phyloP scores from a whole-genome alignment of 2,329 filamentous ascomycete species.

The Cadophora gregata region DNA sequence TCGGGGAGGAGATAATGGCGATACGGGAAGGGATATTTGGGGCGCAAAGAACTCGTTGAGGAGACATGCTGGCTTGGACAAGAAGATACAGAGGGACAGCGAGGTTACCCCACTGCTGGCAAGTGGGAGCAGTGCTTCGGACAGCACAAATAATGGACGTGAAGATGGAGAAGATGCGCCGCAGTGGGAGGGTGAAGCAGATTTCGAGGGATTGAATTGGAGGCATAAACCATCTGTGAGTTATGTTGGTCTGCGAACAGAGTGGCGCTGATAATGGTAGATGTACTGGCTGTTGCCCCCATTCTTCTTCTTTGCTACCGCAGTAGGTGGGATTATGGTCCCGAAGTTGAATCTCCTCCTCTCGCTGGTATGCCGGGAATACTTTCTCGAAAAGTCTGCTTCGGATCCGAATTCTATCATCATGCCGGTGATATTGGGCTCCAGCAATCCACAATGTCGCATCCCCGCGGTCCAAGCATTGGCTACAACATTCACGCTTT shows the following conservation, averaged over 20 bases:
- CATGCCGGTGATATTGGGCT: constrained; percentile 69
- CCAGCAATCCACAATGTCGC: constrained; percentile 79
- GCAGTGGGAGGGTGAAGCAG: constrained; percentile 57
- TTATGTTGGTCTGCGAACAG: neutral
- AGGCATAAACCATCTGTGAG: constrained; percentile 66
- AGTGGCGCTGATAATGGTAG: constrained; percentile 51
- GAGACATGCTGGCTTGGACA: constrained; percentile 31
- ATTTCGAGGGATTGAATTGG: constrained; percentile 67
- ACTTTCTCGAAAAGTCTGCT: constrained; percentile 72
- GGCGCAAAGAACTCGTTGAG: constrained; percentile 38
- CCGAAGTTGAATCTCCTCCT: constrained; percentile 89
- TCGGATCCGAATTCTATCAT: constrained; percentile 64
- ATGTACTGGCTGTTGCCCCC: constrained; percentile 84
- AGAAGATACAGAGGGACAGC: constrained; percentile 14
- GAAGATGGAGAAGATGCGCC: constrained; percentile 21
- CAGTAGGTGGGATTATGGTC: constrained; percentile 84
- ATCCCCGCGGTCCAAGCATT: constrained; percentile 78
- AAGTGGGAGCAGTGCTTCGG: constrained; percentile 27
- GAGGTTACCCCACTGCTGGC: constrained; percentile 38
- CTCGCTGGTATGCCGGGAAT: constrained; percentile 80
- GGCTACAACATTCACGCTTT: constrained; percentile 79
- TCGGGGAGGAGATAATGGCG: constrained; percentile 7
- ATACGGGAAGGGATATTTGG: constrained; percentile 28
- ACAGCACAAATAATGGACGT: constrained; percentile 23
- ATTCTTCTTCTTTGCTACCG: constrained; percentile 81